phyloP scores from a whole-genome alignment of 805 yeast species.

The Spathaspora hagerdaliae region DNA sequence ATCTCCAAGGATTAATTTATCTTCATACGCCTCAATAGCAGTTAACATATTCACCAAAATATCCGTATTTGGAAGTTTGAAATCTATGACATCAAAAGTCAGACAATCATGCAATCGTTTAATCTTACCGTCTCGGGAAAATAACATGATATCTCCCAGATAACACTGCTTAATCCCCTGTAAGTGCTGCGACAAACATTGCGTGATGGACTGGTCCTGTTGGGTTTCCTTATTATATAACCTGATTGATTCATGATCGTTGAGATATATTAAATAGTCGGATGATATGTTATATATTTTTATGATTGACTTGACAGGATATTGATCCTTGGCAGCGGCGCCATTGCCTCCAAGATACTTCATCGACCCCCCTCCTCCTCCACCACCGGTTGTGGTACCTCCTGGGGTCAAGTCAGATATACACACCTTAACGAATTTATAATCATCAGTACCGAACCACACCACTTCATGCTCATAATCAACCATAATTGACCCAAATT shows the following conservation, averaged over 20 bases:
- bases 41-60: conserved; percentile 38
- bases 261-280: conserved; percentile 25
- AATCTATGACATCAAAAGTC: conserved; percentile 7
- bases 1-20: conserved; percentile 43
- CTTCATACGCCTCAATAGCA: conserved; percentile 31
- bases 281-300: conserved; percentile 24
- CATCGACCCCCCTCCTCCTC: not conserved
- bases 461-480: conserved; percentile 16
- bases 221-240: conserved; percentile 17
- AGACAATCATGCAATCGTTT: conserved; percentile 17
- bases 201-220: conserved; percentile 19
- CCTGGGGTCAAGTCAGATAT: conserved; percentile 11
- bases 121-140: conserved; percentile 41
- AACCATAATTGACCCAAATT: conserved; percentile 16
- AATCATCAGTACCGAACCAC: conserved; percentile 21
- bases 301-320: conserved; percentile 11
- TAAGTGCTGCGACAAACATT: conserved; percentile 33
- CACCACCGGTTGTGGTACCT: not conserved
- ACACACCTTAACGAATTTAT: conserved; percentile 7
- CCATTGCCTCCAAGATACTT: not conserved
- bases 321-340: not conserved
- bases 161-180: conserved; percentile 26
- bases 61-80: conserved; percentile 23
- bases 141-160: conserved; percentile 29
- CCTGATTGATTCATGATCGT: conserved; percentile 33